A percentile compares a stretch with the other conserved stretches of the same genome.
These are phyloP conservation scores for Pistacia vera DNA, from an alignment of 345 rosid genomes.

Conservation along the genomic window DNA sequence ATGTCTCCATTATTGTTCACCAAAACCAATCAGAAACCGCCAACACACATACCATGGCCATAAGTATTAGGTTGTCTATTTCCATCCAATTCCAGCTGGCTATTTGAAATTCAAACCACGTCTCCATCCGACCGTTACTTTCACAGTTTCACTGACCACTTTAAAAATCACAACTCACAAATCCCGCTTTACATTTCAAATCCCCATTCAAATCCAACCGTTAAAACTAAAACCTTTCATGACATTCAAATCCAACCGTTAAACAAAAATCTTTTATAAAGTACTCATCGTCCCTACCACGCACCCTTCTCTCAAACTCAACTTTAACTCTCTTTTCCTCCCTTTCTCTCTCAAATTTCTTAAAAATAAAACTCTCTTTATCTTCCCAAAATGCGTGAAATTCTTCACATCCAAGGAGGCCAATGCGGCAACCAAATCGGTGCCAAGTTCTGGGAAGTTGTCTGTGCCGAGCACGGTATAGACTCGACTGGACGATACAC, in stretches of 20 bases:
- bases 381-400: conserved; percentile 27
- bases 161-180: neutral
- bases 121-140: conserved; percentile 13
- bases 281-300: conserved; percentile 18
- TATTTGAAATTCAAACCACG: conserved; percentile 16
- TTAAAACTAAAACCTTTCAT: conserved; percentile 13
- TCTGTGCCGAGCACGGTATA: conserved; percentile 25
- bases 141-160: no score
- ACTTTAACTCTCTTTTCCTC: neutral
- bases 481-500: conserved; percentile 10
- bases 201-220: conserved; percentile 8
- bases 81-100: conserved; percentile 1
- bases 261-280: conserved; percentile 21
- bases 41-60: neutral
- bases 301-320: no score
- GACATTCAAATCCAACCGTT: conserved; percentile 22
- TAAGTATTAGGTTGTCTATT: no score
- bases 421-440: conserved; percentile 29
- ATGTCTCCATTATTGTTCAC: no score
- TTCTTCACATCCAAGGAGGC: conserved; percentile 28
- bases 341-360: neutral
- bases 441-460: conserved; percentile 25
- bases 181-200: neutral
- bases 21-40: neutral
- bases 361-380: neutral